Evolutionary conservation across 345 rosid species (phyloP).

Genomic region (Anastatica hierochuntica): DNA sequence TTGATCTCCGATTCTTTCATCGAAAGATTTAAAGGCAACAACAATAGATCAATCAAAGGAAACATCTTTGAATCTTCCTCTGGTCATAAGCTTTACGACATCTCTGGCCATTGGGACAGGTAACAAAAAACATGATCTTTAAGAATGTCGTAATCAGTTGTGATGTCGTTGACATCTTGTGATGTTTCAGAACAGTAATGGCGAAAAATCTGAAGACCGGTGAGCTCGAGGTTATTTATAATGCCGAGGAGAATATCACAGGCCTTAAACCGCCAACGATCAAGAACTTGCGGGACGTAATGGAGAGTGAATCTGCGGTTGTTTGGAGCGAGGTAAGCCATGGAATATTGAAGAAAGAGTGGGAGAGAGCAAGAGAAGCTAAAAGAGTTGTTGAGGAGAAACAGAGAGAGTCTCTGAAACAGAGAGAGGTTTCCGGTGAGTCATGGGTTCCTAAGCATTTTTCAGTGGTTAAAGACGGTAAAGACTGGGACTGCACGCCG

Average conservation of each 20-base stretch:
- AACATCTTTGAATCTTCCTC: constrained; percentile 44
- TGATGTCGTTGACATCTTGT: not conserved
- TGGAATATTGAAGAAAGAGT: constrained; percentile 46
- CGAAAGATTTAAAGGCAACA: constrained; percentile 29
- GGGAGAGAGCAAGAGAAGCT: constrained; percentile 63
- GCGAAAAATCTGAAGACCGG: constrained; percentile 42
- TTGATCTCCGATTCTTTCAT: constrained; percentile 38
- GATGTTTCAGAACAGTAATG: constrained; percentile 40
- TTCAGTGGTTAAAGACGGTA: constrained; percentile 20
- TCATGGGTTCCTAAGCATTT: constrained; percentile 67
- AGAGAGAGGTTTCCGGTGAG: constrained; percentile 39
- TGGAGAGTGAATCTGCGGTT: constrained; percentile 41
- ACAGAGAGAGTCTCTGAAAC: constrained; percentile 43
- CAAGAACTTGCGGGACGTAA: constrained; percentile 39
- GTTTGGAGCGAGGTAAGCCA: constrained; percentile 66
- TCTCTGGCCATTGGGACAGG: constrained; percentile 82
- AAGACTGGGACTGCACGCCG: constrained; percentile 62
- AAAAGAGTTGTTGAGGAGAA: constrained; percentile 55
- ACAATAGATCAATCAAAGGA: constrained; percentile 46
- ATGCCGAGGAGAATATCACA: constrained; percentile 45
- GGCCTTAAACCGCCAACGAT: constrained; percentile 47
- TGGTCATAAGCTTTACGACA: constrained; percentile 31
- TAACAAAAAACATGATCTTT: constrained; percentile 4
- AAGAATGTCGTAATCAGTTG: not conserved
- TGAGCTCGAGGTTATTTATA: constrained; percentile 37